Conservation (phyloP, 345 rosid species). For the Salix suchowensis region DNA sequence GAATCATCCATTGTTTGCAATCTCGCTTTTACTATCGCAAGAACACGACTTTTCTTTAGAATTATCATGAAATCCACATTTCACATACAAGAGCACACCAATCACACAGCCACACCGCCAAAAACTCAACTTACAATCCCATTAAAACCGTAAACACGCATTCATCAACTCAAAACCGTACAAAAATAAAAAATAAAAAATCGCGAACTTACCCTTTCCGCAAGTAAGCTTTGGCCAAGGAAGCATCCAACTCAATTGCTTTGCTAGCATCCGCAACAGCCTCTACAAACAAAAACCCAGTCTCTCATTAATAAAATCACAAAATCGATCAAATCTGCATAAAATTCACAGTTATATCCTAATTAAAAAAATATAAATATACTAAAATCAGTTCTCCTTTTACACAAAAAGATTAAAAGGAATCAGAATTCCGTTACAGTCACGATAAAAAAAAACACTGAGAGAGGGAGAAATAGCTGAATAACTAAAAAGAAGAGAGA, state of each 20-base stretch:
- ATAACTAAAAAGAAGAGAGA: neutral
- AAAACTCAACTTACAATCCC: neutral
- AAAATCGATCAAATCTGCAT: neutral
- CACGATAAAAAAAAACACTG: neutral
- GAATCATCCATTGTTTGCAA: neutral
- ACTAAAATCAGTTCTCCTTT: too few relatives aligned
- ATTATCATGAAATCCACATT: neutral
- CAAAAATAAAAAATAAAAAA: neutral
- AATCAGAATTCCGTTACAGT: neutral
- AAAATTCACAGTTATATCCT: neutral
- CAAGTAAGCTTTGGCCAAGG: constrained; percentile 68
- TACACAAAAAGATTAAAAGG: too few relatives aligned
- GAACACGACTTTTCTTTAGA: neutral
- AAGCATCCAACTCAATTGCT: constrained; percentile 71
- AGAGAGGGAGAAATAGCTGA: neutral
- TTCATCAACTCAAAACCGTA: neutral
- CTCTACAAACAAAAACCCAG: constrained; percentile 35
- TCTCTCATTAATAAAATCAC: neutral
- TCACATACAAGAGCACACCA: neutral
- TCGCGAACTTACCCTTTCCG: constrained; percentile 64
- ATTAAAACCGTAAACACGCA: neutral
- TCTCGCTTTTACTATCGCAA: neutral
- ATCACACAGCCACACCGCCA: neutral
- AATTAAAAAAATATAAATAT: too few relatives aligned
- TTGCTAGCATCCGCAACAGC: constrained; percentile 76